Evolutionary conservation across 2,329 filamentous ascomycete genomes (phyloP), one percentile per base, ranked within the genome.

Genomic region (Sporothrix curviconia): DNA sequence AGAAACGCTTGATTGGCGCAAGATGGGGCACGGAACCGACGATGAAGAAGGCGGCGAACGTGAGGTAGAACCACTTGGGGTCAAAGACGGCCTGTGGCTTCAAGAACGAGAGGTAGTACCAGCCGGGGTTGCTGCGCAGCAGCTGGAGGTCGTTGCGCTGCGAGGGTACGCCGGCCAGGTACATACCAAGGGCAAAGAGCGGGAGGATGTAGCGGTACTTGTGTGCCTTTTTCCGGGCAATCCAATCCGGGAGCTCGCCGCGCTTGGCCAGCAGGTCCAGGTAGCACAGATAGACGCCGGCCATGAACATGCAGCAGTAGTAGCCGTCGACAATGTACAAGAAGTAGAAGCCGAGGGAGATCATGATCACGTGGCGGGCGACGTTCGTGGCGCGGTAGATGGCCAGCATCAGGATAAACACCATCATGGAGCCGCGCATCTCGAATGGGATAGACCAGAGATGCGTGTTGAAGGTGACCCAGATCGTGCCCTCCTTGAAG

Each of bases 51-150:
- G 84, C 76, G 0, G 82, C 83, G 72, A 77, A 81, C 66, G 84
- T 84, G 3, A 87, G 75, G 66, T 78, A 87, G 69, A 86, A 86
- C 83, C 83, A 87, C 68, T 86, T 87, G 65, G 76, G 78, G 66
- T 86, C 82, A 62, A 76, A 85, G 11, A 84, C 80, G 1, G 84
- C 84, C 65, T 86, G 82, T 0, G 84, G 83, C 59, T 85, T 86
- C 57, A 88, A 71, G 59, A 75, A 76, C 0, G 82, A 82, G 14
- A 85, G 69, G 61, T 75, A 82, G 61, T 78, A 76, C 83, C 83
- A 87, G 2, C 84, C 83, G 0, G 80, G 77, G 15, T 78, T 82
- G 24, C 74, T 73, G 24, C 73, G 70, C 2, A 88, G 69, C 7
- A 77, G 67, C 4, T 75, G 65, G 3, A 83, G 62, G n/a, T 81